Evolutionary conservation across 164 flowering plant genomes (phyloP), one percentile per base, ranked within the genome.

Genomic region (Vitis vinifera): DNA sequence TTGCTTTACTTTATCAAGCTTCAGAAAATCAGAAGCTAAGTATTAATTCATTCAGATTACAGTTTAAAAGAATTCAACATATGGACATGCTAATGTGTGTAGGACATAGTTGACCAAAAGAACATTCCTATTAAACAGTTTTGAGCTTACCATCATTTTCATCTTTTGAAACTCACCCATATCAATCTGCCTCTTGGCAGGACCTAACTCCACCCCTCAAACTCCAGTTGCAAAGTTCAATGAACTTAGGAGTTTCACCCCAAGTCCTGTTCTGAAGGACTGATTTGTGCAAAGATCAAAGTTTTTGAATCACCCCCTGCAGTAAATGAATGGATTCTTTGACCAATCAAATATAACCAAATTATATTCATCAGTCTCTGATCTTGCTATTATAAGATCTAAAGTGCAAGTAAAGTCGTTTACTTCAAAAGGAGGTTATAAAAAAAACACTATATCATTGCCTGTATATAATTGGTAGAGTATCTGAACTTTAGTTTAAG

Each of bases 261-360:
- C 19, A 82, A 51, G 62, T 91, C 92, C 31, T 83, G 73, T 49
- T 87, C 95, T 11, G 89, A 84, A 49, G 98, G 98, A 73, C 96
- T 91, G 57, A 93, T 88, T 81, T 93, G 98, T 30, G 91, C 93
- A 80, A 91, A 86, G 96, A 93, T 93, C 52, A 89, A 72, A 13
- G 93, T 87, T 68, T 93, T 93, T 15, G 94, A 87, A 68, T 89
- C 88, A 15, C 93, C 98, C 13, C 98, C 98, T 90, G 83, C 76
- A 83, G 47, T 52, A 56, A 57, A 61, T 60, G 57, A 48, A 57
- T 9, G 14, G 14, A 52, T n/a, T 10, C 1, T 31, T 44, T 47
- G 19, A 51, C 30, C 30, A 0, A 5, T 47, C 71, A 56, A 55
- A 52, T 37, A 37, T 37, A 37, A 37, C 44, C 44, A 37, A 3